Base-by-base conservation (phyloP, 1,139 yeast genomes). In the Debaryomyces singareniensis region DNA sequence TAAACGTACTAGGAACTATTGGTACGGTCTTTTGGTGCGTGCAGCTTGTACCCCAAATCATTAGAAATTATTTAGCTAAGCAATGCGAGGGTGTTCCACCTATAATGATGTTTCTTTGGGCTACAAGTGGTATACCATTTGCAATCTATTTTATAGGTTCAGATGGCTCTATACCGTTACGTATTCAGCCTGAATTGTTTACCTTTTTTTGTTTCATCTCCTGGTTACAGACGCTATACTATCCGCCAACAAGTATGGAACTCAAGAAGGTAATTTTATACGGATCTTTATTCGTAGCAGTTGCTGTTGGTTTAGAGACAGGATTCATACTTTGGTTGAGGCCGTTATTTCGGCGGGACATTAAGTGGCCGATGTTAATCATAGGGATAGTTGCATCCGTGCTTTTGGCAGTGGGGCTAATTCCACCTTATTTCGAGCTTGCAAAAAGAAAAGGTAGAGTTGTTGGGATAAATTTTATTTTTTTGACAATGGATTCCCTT, bases 11-110 rank as follows among this genome's bases (percentile, higher is more conserved):
- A 36, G 96, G 85, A n/a, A 85, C 95, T 5, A 67, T 82, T 2
- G 96, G 95, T 11, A 87, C 96, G 1, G 75, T 87, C 4, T 68
- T 84, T 37, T 89, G 96, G 96, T 87, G 96, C 53, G 61, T 87
- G 39, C 96, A 89, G 55, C 61, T 87, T 41, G 67, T 85, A 2
- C 96, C 97, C 2, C 97, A 87, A 52, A 78, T 87, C 30, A 62
- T 76, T 31, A 63, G 76, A 48, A 87, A 89, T 51, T 85, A 70
- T 57, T 63, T 65, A 33, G 68, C 68, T n/a, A 86, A 87, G 45
- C 74, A 84, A 47, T 82, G 95, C 38, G 82, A 78, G 25, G 96
- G 97, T 0, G 55, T 87, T 10, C 95, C 95, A 0, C 86, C 91
- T 2, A 13, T 70, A 25, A 86, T 87, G 95, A 68, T 85, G 74